These are phyloP conservation scores for Aspergillus diversus DNA, from an alignment of 495 filamentous ascomycete species.

Conservation along the genomic window DNA sequence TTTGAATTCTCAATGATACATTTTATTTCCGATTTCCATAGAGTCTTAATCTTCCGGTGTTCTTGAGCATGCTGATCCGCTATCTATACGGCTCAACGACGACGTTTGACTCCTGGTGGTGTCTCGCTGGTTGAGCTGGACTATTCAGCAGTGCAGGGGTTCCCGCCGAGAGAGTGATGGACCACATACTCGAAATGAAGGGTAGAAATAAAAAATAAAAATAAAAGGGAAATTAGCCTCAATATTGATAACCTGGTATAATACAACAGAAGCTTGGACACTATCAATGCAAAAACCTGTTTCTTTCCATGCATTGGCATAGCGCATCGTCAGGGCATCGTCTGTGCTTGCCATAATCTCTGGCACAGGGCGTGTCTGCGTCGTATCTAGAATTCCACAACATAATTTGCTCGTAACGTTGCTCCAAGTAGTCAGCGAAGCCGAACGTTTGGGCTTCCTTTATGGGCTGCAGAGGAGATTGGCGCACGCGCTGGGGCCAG, in stretches of 20 bases:
- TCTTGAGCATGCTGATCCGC: background rate
- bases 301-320: background rate
- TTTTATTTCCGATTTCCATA: background rate
- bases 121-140: no score
- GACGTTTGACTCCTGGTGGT: no score
- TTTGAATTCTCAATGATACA: background rate
- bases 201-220: no score
- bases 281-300: background rate
- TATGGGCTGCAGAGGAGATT: background rate
- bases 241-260: no score
- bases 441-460: background rate
- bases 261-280: no score
- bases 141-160: no score
- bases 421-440: background rate
- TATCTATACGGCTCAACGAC: no score
- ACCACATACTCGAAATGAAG: no score
- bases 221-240: no score
- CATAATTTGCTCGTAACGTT: background rate
- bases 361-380: background rate
- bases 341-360: background rate
- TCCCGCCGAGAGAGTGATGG: no score
- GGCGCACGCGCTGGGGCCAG: conserved; percentile 44
- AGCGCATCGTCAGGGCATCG: background rate
- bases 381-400: background rate
- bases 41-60: background rate